A percentile compares a stretch with the other conserved stretches of the same genome.
These are phyloP conservation scores for Mycena galopus DNA, from an alignment of 768 basidiomycete genomes.

Conservation along the genomic window DNA sequence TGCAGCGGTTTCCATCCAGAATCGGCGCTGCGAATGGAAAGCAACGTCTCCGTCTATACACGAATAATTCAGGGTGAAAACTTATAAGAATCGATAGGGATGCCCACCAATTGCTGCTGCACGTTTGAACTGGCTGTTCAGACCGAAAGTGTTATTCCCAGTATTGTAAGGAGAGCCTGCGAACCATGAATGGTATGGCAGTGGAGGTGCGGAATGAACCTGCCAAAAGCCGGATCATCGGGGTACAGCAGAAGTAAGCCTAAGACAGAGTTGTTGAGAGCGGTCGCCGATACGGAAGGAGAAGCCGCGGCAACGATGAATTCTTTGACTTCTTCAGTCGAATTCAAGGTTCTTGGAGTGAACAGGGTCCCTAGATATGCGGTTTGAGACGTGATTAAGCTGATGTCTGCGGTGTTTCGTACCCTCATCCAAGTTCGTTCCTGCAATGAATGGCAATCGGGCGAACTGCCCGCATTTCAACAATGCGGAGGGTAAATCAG, in stretches of 20 bases:
- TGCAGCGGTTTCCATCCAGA: conserved; percentile 50
- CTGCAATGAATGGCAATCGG: conserved; percentile 58
- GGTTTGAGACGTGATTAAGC: background rate
- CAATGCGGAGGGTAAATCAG: conserved; percentile 53
- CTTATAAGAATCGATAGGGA: no score
- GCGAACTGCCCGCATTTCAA: conserved; percentile 50
- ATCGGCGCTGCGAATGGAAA: conserved; percentile 47
- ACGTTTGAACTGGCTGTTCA: conserved; percentile 55
- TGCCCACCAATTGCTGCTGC: conserved; percentile 37
- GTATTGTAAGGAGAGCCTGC: conserved; percentile 60
- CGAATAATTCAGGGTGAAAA: no score
- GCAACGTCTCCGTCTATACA: conserved; percentile 38
- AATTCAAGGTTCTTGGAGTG: conserved; percentile 37
- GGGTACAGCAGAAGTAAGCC: conserved; percentile 56
- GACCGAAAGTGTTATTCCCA: conserved; percentile 56
- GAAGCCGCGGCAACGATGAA: conserved; percentile 40
- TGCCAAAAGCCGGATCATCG: conserved; percentile 50
- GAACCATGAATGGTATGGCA: background rate
- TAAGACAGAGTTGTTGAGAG: conserved; percentile 36
- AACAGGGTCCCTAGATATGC: conserved; percentile 49
- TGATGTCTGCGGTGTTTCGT: no score
- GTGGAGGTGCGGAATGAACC: background rate
- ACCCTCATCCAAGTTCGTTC: conserved; percentile 63
- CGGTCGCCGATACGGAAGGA: conserved; percentile 40
- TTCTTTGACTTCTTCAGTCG: conserved; percentile 40